Base-by-base conservation (phyloP, 345 rosid genomes). In the Brassica juncea region DNA sequence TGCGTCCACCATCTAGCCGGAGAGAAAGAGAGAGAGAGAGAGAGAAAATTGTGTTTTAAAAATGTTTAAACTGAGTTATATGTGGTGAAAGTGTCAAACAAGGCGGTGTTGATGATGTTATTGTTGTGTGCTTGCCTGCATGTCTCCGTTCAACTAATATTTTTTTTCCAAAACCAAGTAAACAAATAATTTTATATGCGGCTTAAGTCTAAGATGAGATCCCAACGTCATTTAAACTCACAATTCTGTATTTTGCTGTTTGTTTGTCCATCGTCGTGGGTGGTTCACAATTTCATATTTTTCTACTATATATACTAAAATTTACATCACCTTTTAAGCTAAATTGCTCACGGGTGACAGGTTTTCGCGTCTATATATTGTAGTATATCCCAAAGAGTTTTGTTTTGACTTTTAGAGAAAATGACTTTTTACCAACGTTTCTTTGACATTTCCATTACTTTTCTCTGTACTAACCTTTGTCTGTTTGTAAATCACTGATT, bases 1-100 rank as follows among this genome's bases (percentile, higher is more conserved):
- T 52, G 37, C 37, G 72, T 80, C 83, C 37, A 8, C 83, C 83
- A 75, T 74, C 67, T 16, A 28, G n/a, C 49, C 35, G 64, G 64
- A 30, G 62, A n/a, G 37, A 37, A 23, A 27, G 74, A 63, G 21
- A 61, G 21, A n/a, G 21, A 52, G 55, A 37, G 42, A 11, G 28
- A 3, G 30, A 71, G 12, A 30, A n/a, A 62, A 31, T 23, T 59
- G 6, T 25, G 8, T 25, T 59, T 35, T 7, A 35, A 4, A 25
- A 23, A n/a, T 25, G 7, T 59, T 21, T 5, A 15, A 19, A 1
- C 6, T 21, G 62, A 12, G 57, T 77, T 4, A 31, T 47, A 32
- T 31, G 54, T 32, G 58, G 25, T 10, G 60, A 54, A 60, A 52
- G 44, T 39, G 60, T 75, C 77, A 32, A 65, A 52, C 5, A 21